Conservation (phyloP, 768 basidiomycete genomes). For the Auricularia sp. region DNA sequence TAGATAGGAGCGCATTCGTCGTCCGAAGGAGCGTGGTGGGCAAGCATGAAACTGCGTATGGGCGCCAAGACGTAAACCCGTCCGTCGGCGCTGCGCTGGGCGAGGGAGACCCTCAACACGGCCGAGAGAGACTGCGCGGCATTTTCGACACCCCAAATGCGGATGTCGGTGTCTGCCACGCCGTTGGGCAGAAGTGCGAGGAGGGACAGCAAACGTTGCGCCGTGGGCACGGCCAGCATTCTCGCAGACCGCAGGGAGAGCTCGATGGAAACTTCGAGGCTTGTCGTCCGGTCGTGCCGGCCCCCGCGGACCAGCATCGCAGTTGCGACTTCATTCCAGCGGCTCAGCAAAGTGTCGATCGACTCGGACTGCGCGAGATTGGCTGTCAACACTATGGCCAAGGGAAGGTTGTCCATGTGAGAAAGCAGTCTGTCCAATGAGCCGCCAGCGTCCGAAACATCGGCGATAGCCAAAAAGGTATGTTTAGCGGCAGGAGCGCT, state of each 20-base stretch:
- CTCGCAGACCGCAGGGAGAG: conserved; percentile 22
- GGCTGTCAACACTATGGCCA: too few species aligned
- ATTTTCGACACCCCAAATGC: background rate
- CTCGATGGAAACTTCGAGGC: conserved; percentile 22
- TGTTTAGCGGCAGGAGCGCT: conserved; percentile 11
- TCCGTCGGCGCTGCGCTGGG: too few species aligned
- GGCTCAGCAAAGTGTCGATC: conserved; percentile 14
- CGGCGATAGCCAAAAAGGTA: conserved; percentile 17
- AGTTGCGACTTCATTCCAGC: conserved; percentile 14
- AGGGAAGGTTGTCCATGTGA: too few species aligned
- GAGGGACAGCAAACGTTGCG: conserved; percentile 18
- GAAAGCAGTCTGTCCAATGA: background rate
- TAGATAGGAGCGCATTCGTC: too few species aligned
- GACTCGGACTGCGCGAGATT: too few species aligned
- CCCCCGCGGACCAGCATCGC: conserved; percentile 10
- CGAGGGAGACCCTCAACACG: too few species aligned
- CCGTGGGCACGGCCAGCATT: conserved; percentile 16
- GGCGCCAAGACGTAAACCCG: too few species aligned
- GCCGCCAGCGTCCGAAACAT: conserved; percentile 14
- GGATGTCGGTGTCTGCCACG: conserved; percentile 8
- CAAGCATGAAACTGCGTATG: too few species aligned
- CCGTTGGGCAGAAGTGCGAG: conserved; percentile 23
- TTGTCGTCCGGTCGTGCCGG: conserved; percentile 15
- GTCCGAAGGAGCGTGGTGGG: too few species aligned
- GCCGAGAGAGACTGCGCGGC: too few species aligned